Base-by-base conservation (phyloP, 2,329 filamentous ascomycete species). In the Cercospora sp. region DNA sequence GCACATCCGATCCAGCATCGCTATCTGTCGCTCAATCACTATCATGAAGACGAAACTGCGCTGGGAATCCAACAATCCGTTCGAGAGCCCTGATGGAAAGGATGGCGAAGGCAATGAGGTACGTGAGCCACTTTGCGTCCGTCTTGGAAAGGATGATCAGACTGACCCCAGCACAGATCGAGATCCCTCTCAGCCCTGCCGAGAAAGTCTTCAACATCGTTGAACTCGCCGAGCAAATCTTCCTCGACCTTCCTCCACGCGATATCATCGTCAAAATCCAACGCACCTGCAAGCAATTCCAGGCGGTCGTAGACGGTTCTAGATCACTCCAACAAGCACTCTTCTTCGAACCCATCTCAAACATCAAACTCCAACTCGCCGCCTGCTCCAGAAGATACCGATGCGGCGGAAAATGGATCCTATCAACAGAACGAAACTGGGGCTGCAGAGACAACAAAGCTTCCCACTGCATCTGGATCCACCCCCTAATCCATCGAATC, bases 191-290 rank as follows among this genome's bases (percentile, higher is more conserved):
- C 20, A 53, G 20, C 20, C 18, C 48, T 26, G 58, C 10, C 0
- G 36, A n/a, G 6, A 60, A 23, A 10, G 33, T 28, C 18, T 68
- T 72, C 60, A 28, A 20, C 33, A 72, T 68, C 31, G 55, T 65
- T 10, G 71, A 73, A 67, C 76, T 80, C 28, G 76, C 80, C n/a
- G 76, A 77, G 30, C 30, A 36, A n/a, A 71, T 73, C 42, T 63
- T 72, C 13, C 45, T 67, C 5, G 13, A 65, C 3, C 51, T 73
- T 7, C 65, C 71, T 2, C 55, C 55, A 12, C 42, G 58, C 10
- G 55, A 62, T 20, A 55, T 63, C 48, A 61, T 69, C 20, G 68
- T 69, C 63, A 59, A 31, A 20, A 45, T 63, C 5, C 68, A 69
- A 53, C 55, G 64, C 31, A 65, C 66, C 13, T 69, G 65, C 30